Evolutionary conservation across 805 yeast species (phyloP).

Genomic region (Barnettozyma siamensis): DNA sequence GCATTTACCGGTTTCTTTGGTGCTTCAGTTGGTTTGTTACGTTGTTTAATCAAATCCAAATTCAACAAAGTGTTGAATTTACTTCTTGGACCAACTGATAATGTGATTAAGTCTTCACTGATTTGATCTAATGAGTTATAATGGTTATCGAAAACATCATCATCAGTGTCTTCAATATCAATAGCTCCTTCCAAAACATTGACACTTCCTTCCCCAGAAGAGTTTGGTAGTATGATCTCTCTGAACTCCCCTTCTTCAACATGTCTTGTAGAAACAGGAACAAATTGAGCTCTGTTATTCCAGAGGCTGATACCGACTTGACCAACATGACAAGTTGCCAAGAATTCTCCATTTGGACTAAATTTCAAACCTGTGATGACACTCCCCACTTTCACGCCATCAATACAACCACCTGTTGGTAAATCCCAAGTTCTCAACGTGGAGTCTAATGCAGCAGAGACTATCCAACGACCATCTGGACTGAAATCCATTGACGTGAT

Average conservation of each 20-base stretch:
- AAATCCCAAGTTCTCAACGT: slow-evolving; percentile 96
- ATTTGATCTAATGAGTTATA: slow-evolving; percentile 61
- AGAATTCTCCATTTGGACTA: slow-evolving; percentile 81
- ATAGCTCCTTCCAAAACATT: slow-evolving; percentile 76
- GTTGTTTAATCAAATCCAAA: slow-evolving; percentile 73
- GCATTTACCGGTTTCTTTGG: slow-evolving; percentile 78
- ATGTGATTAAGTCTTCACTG: slow-evolving; percentile 55
- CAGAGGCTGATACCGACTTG: slow-evolving; percentile 89
- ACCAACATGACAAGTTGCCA: slow-evolving; percentile 88
- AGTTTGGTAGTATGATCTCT: slow-evolving; percentile 59
- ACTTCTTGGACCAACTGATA: slow-evolving; percentile 70
- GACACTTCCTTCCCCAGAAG: slow-evolving; percentile 72
- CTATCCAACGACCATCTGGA: slow-evolving; percentile 93
- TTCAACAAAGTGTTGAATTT: slow-evolving; percentile 76
- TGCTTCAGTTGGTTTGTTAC: slow-evolving; percentile 88
- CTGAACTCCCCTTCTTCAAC: slow-evolving; percentile 72
- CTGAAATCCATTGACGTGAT: slow-evolving; percentile 85
- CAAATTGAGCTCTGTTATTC: slow-evolving; percentile 87
- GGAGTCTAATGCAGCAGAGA: slow-evolving; percentile 75
- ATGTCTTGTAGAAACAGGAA: slow-evolving; percentile 66
- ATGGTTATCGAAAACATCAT: slow-evolving; percentile 26
- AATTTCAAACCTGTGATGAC: slow-evolving; percentile 80
- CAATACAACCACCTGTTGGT: slow-evolving; percentile 95
- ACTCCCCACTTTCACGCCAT: slow-evolving; percentile 71
- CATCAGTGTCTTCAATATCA: slow-evolving; percentile 34